Evolutionary conservation across 495 filamentous ascomycete species (phyloP).

Genomic region (Immersiella caudata): DNA sequence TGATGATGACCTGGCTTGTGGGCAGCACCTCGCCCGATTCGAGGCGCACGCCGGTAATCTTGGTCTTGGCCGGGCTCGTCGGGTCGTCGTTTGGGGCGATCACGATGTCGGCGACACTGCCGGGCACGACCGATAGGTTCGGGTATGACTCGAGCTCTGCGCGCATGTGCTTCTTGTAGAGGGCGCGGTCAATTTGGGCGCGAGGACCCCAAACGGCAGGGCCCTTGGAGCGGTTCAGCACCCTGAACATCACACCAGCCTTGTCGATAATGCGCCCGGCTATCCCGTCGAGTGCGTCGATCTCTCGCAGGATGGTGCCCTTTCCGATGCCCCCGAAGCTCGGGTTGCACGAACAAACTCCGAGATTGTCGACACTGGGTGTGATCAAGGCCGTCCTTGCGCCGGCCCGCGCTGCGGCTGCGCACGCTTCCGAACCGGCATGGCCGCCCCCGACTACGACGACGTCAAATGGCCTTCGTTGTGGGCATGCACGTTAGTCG

Average conservation of each 20-base stretch:
- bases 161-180: constrained; percentile 91
- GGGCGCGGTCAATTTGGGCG: constrained; percentile 89
- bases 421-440: constrained; percentile 90
- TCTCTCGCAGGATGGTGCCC: constrained; percentile 91
- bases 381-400: constrained; percentile 90
- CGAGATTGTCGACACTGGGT: constrained; percentile 82
- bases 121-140: constrained; percentile 77
- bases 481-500: background rate
- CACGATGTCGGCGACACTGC: constrained; percentile 91
- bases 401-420: constrained; percentile 88
- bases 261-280: constrained; percentile 90
- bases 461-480: constrained; percentile 77
- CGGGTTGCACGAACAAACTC: constrained; percentile 96
- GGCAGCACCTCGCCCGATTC: constrained; percentile 87
- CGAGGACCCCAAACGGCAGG: constrained; percentile 96
- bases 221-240: constrained; percentile 86
- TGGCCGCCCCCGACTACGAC: constrained; percentile 95
- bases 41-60: constrained; percentile 81
- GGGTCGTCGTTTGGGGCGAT: constrained; percentile 57
- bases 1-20: constrained; percentile 84
- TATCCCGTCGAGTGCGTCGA: constrained; percentile 93
- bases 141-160: constrained; percentile 78
- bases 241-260: constrained; percentile 86
- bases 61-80: constrained; percentile 60
- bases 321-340: constrained; percentile 99